Percentiles rank a stretch among this genome's conserved stretches.
Conservation (phyloP, 805 yeast genomes). For the Candida sonorensis region DNA sequence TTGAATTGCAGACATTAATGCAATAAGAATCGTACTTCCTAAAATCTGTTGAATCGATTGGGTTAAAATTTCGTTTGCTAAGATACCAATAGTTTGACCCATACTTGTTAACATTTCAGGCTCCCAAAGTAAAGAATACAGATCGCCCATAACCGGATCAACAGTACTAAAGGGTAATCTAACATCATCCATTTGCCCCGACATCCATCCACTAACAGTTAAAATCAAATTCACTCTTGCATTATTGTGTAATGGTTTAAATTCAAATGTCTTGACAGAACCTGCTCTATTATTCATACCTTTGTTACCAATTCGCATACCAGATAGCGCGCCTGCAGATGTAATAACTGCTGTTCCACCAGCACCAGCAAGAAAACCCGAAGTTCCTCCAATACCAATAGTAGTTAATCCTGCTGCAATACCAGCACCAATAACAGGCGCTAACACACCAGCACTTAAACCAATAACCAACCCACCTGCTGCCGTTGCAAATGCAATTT, state of each 20-base stretch:
- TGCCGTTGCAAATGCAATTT: constrained; percentile 89
- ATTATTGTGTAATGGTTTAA: constrained; percentile 86
- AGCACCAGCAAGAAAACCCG: constrained; percentile 89
- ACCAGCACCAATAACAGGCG: constrained; percentile 99
- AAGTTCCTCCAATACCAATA: constrained; percentile 89
- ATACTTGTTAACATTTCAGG: constrained; percentile 94
- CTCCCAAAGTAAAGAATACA: constrained; percentile 91
- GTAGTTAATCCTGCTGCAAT: constrained; percentile 95
- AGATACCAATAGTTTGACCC: constrained; percentile 91
- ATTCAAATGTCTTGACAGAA: constrained; percentile 88
- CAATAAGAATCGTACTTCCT: constrained; percentile 84
- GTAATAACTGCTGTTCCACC: constrained; percentile 96
- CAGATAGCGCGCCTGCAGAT: constrained; percentile 83
- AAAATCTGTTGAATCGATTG: constrained; percentile 92
- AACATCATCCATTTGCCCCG: constrained; percentile 90
- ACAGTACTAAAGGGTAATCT: constrained; percentile 93
- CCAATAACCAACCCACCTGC: constrained; percentile 96
- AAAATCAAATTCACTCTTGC: constrained; percentile 79
- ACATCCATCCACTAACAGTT: constrained; percentile 98
- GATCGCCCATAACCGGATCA: constrained; percentile 97
- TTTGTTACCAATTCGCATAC: constrained; percentile 78
- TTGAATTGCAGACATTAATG: constrained; percentile 89
- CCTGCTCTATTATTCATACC: constrained; percentile 89
- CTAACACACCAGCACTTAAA: constrained; percentile 87
- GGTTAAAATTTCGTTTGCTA: constrained; percentile 89